phyloP scores from a whole-genome alignment of 768 basidiomycete genomes.

The Heimioporus sp. region DNA sequence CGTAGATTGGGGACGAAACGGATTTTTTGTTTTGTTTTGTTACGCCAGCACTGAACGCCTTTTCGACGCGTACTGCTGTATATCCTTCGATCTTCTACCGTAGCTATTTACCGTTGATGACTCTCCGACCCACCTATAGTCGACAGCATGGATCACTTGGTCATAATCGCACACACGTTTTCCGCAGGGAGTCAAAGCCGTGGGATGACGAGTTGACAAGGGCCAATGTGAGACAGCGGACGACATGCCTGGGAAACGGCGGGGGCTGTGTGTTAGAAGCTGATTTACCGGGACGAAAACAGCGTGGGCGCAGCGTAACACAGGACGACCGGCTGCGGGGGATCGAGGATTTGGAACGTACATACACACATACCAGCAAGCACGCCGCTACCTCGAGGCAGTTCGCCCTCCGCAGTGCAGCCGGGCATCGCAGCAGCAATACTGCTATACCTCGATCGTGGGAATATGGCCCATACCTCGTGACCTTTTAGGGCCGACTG shows the following conservation, averaged over 20 bases:
- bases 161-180: slow-evolving; percentile 20
- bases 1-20: slow-evolving; percentile 19
- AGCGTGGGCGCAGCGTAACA: slow-evolving; percentile 8
- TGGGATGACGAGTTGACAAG: background rate
- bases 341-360: background rate
- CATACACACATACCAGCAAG: background rate
- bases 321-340: slow-evolving; percentile 3
- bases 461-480: slow-evolving; percentile 10
- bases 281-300: too few species aligned
- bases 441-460: slow-evolving; percentile 11
- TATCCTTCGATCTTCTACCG: slow-evolving; percentile 28
- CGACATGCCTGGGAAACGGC: slow-evolving; percentile 18
- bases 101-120: slow-evolving; percentile 22
- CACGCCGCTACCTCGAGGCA: slow-evolving; percentile 23
- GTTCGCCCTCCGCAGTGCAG: background rate
- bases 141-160: slow-evolving; percentile 11
- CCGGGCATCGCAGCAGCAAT: background rate
- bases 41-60: background rate
- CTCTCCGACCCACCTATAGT: slow-evolving; percentile 7
- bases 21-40: background rate
- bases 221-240: background rate
- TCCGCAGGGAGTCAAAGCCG: background rate
- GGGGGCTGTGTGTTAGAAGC: background rate
- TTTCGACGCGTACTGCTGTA: slow-evolving; percentile 18
- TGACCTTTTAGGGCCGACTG: slow-evolving; percentile 24